Evolutionary conservation across 108 stramenopile species (phyloP).

Genomic region (Cyclotella distinguenda): DNA sequence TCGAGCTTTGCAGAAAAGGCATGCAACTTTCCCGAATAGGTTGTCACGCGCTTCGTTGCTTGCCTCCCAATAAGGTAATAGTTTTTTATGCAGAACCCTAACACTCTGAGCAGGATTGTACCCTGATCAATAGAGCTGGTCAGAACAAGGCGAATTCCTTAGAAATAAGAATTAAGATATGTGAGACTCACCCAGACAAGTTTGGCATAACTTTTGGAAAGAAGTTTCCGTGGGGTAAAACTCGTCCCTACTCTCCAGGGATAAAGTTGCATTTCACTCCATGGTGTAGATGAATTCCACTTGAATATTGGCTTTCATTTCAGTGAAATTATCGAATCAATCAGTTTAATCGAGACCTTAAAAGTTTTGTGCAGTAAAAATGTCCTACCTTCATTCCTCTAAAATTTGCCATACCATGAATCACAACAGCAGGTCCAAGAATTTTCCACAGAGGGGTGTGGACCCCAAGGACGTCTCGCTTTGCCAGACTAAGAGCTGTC

Average conservation of each 20-base stretch:
- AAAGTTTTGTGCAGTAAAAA: not conserved
- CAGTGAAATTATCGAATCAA: not conserved
- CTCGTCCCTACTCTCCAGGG: slow-evolving; percentile 48
- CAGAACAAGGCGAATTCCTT: not conserved
- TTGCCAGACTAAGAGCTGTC: slow-evolving; percentile 88
- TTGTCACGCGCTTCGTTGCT: slow-evolving; percentile 80
- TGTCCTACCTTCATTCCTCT: slow-evolving; percentile 85
- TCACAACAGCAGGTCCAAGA: slow-evolving; percentile 73
- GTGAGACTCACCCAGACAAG: slow-evolving; percentile 59
- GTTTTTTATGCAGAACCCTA: slow-evolving; percentile 86
- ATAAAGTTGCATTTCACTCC: slow-evolving; percentile 93
- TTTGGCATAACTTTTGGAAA: slow-evolving; percentile 72
- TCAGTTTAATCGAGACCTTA: not conserved
- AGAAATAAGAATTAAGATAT: not conserved
- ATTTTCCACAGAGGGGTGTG: slow-evolving; percentile 72
- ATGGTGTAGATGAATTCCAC: slow-evolving; percentile 90
- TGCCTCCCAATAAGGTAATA: slow-evolving; percentile 85
- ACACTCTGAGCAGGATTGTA: slow-evolving; percentile 70
- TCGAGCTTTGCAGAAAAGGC: slow-evolving; percentile 84
- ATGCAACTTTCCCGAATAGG: slow-evolving; percentile 82
- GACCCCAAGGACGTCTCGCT: slow-evolving; percentile 81
- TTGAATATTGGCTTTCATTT: slow-evolving; percentile 75
- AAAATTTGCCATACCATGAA: slow-evolving; percentile 93
- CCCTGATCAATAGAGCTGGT: slow-evolving; percentile 1
- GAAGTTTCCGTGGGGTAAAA: slow-evolving; percentile 47